Evolutionary conservation across 73 alveolate genomes (phyloP), one percentile per base, ranked within the genome.

Genomic region (Paramecium pentaurelia): DNA sequence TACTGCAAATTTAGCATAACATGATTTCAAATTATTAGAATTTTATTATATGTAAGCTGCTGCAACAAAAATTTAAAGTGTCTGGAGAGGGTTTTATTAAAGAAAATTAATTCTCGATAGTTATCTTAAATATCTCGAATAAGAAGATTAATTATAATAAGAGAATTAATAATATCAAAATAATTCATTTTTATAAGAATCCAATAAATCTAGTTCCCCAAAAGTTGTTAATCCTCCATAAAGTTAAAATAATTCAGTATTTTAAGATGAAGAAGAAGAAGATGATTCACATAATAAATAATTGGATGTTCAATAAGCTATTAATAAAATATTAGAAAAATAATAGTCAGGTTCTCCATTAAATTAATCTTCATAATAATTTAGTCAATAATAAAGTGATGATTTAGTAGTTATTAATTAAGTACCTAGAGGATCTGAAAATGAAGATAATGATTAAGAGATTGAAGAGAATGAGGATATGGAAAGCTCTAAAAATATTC

Each of bases 11-110:
- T 40, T 80, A 49, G 30, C 71, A 20, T 60, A 45, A 47, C 32
- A 47, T 2, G 91, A 80, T 8, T 20, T 45, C 8, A 6, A 44
- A 80, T 32, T 80, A 27, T 27, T 80, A 7, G 32, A 42, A 45
- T 80, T 32, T 45, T 28, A 45, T 27, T 47, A 32, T 11, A 20
- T 80, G 27, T 16, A 80, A 9, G 37, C 32, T 0, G 91, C 91
- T 12, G 91, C 91, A 10, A 47, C 75, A 1, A 44, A 32, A 10
- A 47, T 80, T 8, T 47, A 80, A 80, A 80, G 58, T 18, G 77
- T 47, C 8, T 80, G 91, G 91, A 80, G 91, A 47, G 91, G 91
- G 11, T 80, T 6, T 49, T 45, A 5, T 25, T 42, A 20, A 22
- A 40, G 91, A 49, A 80, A 75, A 75, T 30, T 11, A 8, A 27